Evolutionary conservation across 768 basidiomycete species (phyloP).

Genomic region (Leccinum imitatum): DNA sequence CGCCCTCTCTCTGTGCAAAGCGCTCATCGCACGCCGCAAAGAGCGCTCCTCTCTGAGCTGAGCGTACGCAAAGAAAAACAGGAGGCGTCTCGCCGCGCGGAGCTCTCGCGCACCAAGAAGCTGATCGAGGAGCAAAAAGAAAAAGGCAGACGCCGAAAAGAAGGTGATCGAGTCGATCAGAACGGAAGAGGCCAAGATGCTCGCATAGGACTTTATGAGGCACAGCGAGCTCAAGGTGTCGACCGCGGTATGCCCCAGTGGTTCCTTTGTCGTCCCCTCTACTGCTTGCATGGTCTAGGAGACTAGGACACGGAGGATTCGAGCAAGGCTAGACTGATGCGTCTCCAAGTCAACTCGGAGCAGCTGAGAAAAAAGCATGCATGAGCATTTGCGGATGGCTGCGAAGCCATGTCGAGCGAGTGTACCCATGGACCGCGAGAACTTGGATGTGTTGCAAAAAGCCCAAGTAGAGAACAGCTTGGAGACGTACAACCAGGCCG

Average conservation of each 20-base stretch:
- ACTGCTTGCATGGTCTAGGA: no score
- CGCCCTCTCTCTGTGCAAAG: no score
- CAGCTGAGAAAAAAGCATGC: constrained; percentile 40
- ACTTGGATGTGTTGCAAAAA: constrained; percentile 62
- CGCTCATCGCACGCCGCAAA: no score
- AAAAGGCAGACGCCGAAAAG: constrained; percentile 33
- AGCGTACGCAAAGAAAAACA: no score
- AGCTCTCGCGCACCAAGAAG: constrained; percentile 61
- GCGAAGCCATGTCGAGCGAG: constrained; percentile 54
- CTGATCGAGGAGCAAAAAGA: constrained; percentile 63
- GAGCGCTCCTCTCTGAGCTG: no score
- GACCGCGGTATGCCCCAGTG: no score
- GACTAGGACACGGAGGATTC: no score
- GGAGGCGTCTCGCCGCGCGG: constrained; percentile 55
- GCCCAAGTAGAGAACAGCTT: constrained; percentile 56
- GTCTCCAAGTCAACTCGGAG: constrained; percentile 71
- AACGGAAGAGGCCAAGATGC: constrained; percentile 78
- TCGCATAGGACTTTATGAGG: constrained; percentile 79
- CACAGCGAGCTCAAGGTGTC: constrained; percentile 17
- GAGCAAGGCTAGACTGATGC: constrained; percentile 40
- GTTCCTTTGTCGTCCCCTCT: no score
- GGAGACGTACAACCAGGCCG: constrained; percentile 58
- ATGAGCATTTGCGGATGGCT: no score
- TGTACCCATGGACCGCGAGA: constrained; percentile 65
- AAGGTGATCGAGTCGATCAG: constrained; percentile 33